phyloP scores from a whole-genome alignment of 2,329 filamentous ascomycete species.

The Fusarium oxysporum region DNA sequence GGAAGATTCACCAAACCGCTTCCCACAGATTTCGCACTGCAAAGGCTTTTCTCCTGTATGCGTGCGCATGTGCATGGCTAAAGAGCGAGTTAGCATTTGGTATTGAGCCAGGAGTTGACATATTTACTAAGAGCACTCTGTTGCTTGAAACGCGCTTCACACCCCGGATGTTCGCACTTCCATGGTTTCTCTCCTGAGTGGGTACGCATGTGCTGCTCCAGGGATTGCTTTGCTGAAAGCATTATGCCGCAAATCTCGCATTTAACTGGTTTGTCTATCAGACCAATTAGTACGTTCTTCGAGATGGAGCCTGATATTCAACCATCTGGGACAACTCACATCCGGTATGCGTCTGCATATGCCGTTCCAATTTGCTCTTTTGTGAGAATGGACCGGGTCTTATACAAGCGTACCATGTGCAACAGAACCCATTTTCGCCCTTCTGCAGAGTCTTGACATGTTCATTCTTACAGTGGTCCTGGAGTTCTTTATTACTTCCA shows the following conservation, averaged over 20 bases:
- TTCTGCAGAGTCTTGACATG: constrained; percentile 63
- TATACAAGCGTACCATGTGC: constrained; percentile 67
- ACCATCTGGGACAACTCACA: constrained; percentile 57
- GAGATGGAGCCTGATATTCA: neutral
- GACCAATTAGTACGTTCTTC: constrained; percentile 17
- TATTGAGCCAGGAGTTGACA: neutral
- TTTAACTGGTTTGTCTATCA: constrained; percentile 67
- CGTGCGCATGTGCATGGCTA: constrained; percentile 74
- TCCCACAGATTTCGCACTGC: constrained; percentile 67
- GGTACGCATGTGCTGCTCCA: constrained; percentile 74
- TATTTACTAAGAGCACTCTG: constrained; percentile 73
- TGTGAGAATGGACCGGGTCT: constrained; percentile 67
- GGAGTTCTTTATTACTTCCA: constrained; percentile 61
- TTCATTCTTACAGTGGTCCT: constrained; percentile 63
- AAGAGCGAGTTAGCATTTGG: constrained; percentile 25
- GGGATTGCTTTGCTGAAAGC: constrained; percentile 75
- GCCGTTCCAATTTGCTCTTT: constrained; percentile 72
- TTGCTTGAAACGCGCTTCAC: constrained; percentile 71
- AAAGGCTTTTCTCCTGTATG: constrained; percentile 75
- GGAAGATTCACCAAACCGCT: constrained; percentile 72
- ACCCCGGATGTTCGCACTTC: constrained; percentile 63
- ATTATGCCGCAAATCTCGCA: constrained; percentile 66
- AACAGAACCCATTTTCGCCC: constrained; percentile 60
- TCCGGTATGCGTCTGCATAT: constrained; percentile 74
- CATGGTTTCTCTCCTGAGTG: constrained; percentile 75